These are phyloP conservation scores for Ganoderma lingzhi DNA, from an alignment of 1,284 basidiomycete genomes.

Conservation along the genomic window DNA sequence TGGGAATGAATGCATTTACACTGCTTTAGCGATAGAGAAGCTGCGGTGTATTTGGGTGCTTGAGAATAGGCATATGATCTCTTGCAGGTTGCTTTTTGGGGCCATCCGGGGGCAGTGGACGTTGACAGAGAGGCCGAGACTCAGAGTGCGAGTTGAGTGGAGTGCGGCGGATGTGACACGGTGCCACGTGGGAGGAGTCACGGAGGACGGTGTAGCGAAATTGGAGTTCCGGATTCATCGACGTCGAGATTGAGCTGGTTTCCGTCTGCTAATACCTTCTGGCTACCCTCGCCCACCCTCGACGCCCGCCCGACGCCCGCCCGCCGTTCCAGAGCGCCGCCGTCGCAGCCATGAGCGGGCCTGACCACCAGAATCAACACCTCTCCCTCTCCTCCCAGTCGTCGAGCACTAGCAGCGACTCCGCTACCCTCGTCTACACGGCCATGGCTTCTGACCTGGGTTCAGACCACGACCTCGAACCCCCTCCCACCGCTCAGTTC, in stretches of 20 bases:
- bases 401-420: constrained; percentile 36
- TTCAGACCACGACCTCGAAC: constrained; percentile 33
- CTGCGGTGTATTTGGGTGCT: not conserved
- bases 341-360: constrained; percentile 37
- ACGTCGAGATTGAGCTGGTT: constrained; percentile 26
- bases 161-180: constrained; percentile 18
- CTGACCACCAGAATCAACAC: constrained; percentile 40
- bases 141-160: not conserved
- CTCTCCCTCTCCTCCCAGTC: constrained; percentile 35
- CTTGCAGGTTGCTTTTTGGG: not conserved
- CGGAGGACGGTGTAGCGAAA: constrained; percentile 27
- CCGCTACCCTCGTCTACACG: constrained; percentile 44
- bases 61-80: not conserved
- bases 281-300: constrained; percentile 22
- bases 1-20: not conserved
- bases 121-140: not conserved
- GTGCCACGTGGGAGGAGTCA: constrained; percentile 18
- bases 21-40: not conserved
- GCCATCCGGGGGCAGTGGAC: constrained; percentile 8
- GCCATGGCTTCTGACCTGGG: constrained; percentile 35
- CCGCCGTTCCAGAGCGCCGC: constrained; percentile 23
- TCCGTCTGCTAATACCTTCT: constrained; percentile 26
- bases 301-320: constrained; percentile 23
- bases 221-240: constrained; percentile 27
- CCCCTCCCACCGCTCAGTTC: constrained; percentile 31